Conservation (phyloP, 495 filamentous ascomycete genomes). For the Trichoderma reesei region DNA sequence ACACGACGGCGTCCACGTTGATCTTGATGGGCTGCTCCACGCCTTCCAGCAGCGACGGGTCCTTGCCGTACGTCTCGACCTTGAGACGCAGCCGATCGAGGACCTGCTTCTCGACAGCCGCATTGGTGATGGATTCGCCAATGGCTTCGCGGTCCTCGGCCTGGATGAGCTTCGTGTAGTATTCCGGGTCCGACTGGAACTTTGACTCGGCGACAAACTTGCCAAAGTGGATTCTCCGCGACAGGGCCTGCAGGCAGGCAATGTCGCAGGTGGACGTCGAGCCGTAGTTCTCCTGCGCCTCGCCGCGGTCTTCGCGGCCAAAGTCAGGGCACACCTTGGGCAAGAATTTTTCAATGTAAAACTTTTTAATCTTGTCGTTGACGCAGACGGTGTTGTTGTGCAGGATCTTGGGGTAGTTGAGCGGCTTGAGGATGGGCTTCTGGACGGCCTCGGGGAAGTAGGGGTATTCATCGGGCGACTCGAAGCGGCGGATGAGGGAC, state of each 20-base stretch:
- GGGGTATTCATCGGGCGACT: slow-evolving; percentile 93
- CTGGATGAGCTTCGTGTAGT: slow-evolving; percentile 70
- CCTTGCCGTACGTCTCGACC: slow-evolving; percentile 89
- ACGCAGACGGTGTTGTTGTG: slow-evolving; percentile 87
- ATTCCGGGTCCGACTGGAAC: slow-evolving; percentile 73
- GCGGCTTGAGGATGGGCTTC: slow-evolving; percentile 71
- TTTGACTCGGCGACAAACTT: slow-evolving; percentile 99
- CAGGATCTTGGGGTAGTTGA: slow-evolving; percentile 85
- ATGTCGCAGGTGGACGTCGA: slow-evolving; percentile 89
- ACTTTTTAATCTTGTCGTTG: slow-evolving; percentile 75
- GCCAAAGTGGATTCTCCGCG: slow-evolving; percentile 89
- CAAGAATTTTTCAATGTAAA: slow-evolving; percentile 75
- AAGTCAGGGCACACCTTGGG: slow-evolving; percentile 69
- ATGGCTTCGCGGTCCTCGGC: slow-evolving; percentile 70
- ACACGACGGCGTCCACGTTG: slow-evolving; percentile 82
- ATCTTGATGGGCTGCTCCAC: slow-evolving; percentile 53
- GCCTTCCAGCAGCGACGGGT: slow-evolving; percentile 45
- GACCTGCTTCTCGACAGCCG: slow-evolving; percentile 83
- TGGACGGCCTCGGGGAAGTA: slow-evolving; percentile 86
- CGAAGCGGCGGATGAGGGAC: slow-evolving; percentile 88
- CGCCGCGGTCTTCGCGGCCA: slow-evolving; percentile 66
- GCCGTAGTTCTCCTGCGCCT: slow-evolving; percentile 89
- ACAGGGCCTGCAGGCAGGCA: slow-evolving; percentile 79
- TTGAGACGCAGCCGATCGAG: slow-evolving; percentile 80
- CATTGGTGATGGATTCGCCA: slow-evolving; percentile 81